Base-by-base conservation (phyloP, 306 rosid species). In the Geum urbanum region DNA sequence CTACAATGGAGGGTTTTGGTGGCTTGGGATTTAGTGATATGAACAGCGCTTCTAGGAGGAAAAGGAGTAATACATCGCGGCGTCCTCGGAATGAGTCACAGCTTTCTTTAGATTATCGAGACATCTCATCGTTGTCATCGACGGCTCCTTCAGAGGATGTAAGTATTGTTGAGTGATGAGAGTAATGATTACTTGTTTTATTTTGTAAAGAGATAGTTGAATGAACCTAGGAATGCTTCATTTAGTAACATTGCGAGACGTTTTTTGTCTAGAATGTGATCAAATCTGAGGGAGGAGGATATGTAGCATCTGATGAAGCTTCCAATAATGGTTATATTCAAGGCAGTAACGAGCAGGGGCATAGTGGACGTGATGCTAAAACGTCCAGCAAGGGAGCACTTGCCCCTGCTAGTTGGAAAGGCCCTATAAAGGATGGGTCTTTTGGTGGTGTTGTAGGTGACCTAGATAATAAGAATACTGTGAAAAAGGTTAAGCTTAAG, bases 301-400 rank as follows among this genome's bases (percentile, higher is more conserved):
- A 63, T 2, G 75, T 61, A 52, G 84, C 76, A 59, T 80, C 84
- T 39, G 84, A 80, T 72, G 84, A 80, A 71, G 75, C 75, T 72
- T 80, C 84, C 6, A 66, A 66, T 63, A 65, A 62, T 67, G 67
- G 71, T 54, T 72, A 78, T 61, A 76, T 72, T 47, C 72, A 66
- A 41, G 78, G 80, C 74, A 80, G 84, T 72, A 72, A 53, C 1
- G 75, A 76, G 62, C 80, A 76, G 27, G 50, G 35, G 41, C 63
- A 80, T 62, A 46, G 50, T 48, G 75, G 66, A 32, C 55, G 52
- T 66, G 74, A 71, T 48, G 67, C 64, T n/a, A 67, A 55, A 72
- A 72, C 69, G 66, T 50, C 59, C 59, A 62, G 72, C 64, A 73
- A 54, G 67, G 78, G 80, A 61, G 69, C 64, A 63, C 77, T 80